Conservation (phyloP, 768 basidiomycete genomes). For the Plicaturopsis crispa region DNA sequence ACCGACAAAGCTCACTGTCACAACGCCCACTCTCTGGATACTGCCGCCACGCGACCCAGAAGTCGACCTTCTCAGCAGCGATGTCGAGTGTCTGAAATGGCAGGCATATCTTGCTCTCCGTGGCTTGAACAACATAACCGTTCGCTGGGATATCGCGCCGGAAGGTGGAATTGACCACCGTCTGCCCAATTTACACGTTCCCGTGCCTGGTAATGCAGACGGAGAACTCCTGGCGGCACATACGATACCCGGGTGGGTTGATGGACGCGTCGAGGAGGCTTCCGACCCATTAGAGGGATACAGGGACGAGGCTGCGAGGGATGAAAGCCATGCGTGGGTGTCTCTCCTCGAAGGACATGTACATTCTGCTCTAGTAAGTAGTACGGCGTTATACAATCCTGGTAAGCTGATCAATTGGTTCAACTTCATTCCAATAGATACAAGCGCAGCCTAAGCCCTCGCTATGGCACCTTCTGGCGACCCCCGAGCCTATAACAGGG, state of each 20-base stretch:
- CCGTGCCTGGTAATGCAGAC: slow-evolving; percentile 19
- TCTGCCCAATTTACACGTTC: slow-evolving; percentile 67
- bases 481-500: too few species aligned
- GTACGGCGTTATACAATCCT: too few species aligned
- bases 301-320: slow-evolving; percentile 43
- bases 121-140: slow-evolving; percentile 37
- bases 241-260: slow-evolving; percentile 70
- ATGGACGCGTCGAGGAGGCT: slow-evolving; percentile 30
- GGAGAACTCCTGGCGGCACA: slow-evolving; percentile 53
- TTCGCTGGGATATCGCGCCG: slow-evolving; percentile 63
- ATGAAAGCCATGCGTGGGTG: slow-evolving; percentile 81
- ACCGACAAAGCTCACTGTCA: slow-evolving; percentile 14
- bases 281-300: slow-evolving; percentile 60
- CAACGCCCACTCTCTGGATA: slow-evolving; percentile 58
- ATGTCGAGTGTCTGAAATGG: slow-evolving; percentile 88
- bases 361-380: slow-evolving; percentile 65
- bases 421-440: too few species aligned
- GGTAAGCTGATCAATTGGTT: too few species aligned
- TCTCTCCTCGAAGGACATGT: slow-evolving; percentile 69
- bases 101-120: slow-evolving; percentile 74
- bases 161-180: slow-evolving; percentile 64
- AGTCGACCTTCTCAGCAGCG: slow-evolving; percentile 48
- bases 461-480: too few species aligned
- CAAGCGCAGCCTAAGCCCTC: too few species aligned
- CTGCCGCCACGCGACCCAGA: slow-evolving; percentile 32